phyloP scores from a whole-genome alignment of 768 basidiomycete species.

The Mycena indigotica region DNA sequence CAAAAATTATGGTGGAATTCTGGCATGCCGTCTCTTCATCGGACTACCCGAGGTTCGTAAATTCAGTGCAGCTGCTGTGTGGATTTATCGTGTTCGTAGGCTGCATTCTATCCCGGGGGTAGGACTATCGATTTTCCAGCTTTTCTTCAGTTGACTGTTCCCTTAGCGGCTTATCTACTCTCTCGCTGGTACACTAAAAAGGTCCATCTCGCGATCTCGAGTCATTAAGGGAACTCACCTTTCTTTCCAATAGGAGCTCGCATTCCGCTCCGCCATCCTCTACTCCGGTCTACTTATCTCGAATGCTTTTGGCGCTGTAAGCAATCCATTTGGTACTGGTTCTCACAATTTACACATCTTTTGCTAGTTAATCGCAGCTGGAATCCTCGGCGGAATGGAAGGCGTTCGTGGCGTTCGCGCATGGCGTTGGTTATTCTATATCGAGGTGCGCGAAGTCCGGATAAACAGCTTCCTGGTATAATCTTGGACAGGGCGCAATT shows the following conservation, averaged over 20 bases:
- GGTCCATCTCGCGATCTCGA: conserved; percentile 30
- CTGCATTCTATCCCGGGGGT: conserved; percentile 67
- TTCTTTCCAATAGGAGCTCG: conserved; percentile 53
- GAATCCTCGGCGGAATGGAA: conserved; percentile 71
- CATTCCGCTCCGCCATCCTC: conserved; percentile 63
- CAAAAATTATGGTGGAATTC: conserved; percentile 54
- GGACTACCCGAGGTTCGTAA: conserved; percentile 57
- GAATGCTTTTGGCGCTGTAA: conserved; percentile 68
- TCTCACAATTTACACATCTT: neutral
- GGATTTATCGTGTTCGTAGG: too few relatives aligned
- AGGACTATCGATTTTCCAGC: conserved; percentile 24
- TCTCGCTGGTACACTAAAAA: conserved; percentile 63
- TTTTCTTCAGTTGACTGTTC: too few relatives aligned
- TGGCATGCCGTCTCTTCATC: conserved; percentile 62
- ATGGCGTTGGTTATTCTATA: conserved; percentile 79
- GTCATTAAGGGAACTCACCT: conserved; percentile 12
- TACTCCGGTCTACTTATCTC: conserved; percentile 64
- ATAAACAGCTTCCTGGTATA: neutral
- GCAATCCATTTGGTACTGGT: conserved; percentile 20
- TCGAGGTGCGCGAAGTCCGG: conserved; percentile 44
- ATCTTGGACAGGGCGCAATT: conserved; percentile 52
- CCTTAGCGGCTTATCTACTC: conserved; percentile 42
- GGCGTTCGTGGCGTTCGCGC: conserved; percentile 66
- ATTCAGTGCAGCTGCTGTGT: too few relatives aligned
- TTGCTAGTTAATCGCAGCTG: conserved; percentile 71